Evolutionary conservation across 2,329 filamentous ascomycete species (phyloP), one percentile per base, ranked within the genome.

Genomic region (Fusarium redolens): DNA sequence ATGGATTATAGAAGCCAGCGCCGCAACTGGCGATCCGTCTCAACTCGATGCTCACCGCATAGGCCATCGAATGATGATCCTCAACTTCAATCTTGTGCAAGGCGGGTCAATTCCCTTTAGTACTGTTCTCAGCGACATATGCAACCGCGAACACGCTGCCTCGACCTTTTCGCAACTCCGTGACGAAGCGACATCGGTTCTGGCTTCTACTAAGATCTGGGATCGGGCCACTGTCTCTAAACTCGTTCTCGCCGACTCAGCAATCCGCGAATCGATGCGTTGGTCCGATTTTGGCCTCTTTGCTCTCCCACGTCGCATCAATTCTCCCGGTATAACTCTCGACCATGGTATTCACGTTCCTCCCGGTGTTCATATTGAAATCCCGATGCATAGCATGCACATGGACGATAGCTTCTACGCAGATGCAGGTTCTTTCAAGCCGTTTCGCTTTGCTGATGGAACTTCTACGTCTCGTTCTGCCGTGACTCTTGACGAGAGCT

Each of bases 11-110:
- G 56, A 59, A 11, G 56, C 56, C 4, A 51, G 43, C 3, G 43
- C 43, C 20, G 43, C 33, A 0, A 59, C 56, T 10, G 43, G 25
- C 20, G 56, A 59, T 4, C 33, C 33, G 0, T 17, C 33, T 4
- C 56, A 59, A 28, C 56, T 59, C 14, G 33, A 51, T 2, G 2
- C 43, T 1, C 15, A 17, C 33, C 56, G 56, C 1, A 40, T 59
- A 1, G 43, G 56, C 3, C 43, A 59, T 4, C 43, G 56, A 18
- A 51, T 59, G 22, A 59, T 59, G 25, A 7, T 51, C 3, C 56
- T 59, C 11, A 59, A 51, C 25, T 59, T 59, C 20, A 59, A 59
- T 11, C 56, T 59, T 7, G 56, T 59, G 2, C 56, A 51, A 50
- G 56, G 43, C 33, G 56, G 56, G 1, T 59, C 56, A 1, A 59